phyloP scores from a whole-genome alignment of 495 filamentous ascomycete species.

The Cercophora samala region DNA sequence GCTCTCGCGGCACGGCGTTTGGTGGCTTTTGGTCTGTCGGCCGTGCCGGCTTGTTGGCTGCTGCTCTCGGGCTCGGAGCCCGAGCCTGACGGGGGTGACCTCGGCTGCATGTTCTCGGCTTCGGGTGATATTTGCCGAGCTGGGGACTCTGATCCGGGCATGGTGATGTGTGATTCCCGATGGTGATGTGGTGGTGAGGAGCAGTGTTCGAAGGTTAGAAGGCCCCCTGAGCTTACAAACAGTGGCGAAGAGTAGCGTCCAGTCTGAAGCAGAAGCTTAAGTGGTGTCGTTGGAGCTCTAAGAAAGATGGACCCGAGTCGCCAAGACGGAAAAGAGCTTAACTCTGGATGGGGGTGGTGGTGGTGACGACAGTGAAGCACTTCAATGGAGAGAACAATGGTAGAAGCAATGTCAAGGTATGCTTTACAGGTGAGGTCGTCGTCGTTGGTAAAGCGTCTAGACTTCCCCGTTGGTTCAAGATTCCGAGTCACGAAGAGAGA shows the following conservation, averaged over 20 bases:
- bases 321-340: neutral
- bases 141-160: neutral
- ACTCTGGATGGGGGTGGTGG: neutral
- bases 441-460: neutral
- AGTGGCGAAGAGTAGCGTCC: neutral
- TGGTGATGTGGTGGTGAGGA: neutral
- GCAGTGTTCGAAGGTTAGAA: neutral
- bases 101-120: neutral
- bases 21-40: conserved; percentile 36
- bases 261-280: neutral
- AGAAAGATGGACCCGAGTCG: neutral
- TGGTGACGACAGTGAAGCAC: neutral
- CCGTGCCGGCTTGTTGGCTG: conserved; percentile 19
- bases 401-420: neutral
- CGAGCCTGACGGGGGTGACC: neutral
- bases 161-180: neutral
- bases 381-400: neutral
- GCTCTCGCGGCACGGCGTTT: conserved; percentile 85
- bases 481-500: neutral
- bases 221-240: neutral
- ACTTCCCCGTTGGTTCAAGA: neutral
- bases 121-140: neutral
- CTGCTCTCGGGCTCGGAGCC: conserved; percentile 2
- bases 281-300: neutral
- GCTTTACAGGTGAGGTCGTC: neutral